phyloP scores from a whole-genome alignment of 306 rosid genomes.

The Rosa multiflora region DNA sequence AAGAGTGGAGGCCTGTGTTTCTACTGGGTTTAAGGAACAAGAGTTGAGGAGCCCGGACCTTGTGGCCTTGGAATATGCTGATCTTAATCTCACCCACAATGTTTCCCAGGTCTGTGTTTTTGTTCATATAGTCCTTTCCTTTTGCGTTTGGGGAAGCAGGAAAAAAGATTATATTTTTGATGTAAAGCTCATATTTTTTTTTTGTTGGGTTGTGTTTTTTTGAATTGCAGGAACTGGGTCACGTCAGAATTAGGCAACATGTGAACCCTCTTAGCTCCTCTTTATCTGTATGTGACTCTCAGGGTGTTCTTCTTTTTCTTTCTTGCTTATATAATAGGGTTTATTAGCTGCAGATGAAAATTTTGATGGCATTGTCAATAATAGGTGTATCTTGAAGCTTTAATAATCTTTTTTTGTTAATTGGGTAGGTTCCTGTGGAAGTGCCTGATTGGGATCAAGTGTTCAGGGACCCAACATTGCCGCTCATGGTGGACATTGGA shows the following conservation, averaged over 20 bases:
- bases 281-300: constrained; percentile 60
- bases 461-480: constrained; percentile 78
- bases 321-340: not conserved
- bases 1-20: constrained; percentile 25
- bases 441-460: constrained; percentile 80
- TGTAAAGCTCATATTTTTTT: not conserved
- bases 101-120: constrained; percentile 23
- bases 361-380: not conserved
- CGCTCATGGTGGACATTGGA: constrained; percentile 93
- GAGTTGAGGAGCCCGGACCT: constrained; percentile 56
- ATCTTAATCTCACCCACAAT: constrained; percentile 71
- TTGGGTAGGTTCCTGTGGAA: constrained; percentile 56
- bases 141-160: not conserved
- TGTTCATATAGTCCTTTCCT: not conserved
- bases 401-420: not conserved
- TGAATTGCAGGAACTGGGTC: constrained; percentile 69
- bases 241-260: constrained; percentile 87
- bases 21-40: constrained; percentile 22
- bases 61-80: constrained; percentile 77
- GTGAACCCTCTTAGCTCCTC: constrained; percentile 83
- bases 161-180: not conserved
- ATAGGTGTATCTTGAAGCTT: not conserved
- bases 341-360: not conserved
- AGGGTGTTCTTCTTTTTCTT: constrained; percentile 10
- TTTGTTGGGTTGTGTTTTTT: not conserved